These are phyloP conservation scores for Lumnitzera littorea DNA, from an alignment of 345 rosid species.

Conservation along the genomic window DNA sequence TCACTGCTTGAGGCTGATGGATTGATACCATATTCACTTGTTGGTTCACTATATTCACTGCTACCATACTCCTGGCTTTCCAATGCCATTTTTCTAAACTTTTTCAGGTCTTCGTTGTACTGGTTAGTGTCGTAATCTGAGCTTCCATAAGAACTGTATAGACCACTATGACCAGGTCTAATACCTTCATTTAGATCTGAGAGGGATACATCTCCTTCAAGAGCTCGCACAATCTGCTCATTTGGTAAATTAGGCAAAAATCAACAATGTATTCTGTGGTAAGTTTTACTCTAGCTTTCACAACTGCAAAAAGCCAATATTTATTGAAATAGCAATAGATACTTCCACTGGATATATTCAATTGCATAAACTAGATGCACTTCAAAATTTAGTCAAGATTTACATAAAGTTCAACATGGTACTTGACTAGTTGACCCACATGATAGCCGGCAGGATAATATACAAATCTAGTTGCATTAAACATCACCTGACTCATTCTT, in stretches of 20 bases:
- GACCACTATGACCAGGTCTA: constrained; percentile 52
- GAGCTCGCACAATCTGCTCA: constrained; percentile 75
- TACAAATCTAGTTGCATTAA: neutral
- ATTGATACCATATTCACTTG: constrained; percentile 72
- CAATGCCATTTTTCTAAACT: constrained; percentile 63
- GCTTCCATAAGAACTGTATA: constrained; percentile 61
- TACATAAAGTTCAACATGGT: too few relatives aligned
- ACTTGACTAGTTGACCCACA: too few relatives aligned
- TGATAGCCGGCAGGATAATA: neutral
- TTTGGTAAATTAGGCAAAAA: neutral
- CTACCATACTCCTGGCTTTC: constrained; percentile 70
- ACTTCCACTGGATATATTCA: too few relatives aligned
- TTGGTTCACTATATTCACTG: constrained; percentile 57
- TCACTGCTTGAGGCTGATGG: constrained; percentile 86
- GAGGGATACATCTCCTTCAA: constrained; percentile 82
- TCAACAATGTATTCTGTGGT: neutral
- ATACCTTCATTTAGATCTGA: constrained; percentile 74
- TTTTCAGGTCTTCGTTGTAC: constrained; percentile 76
- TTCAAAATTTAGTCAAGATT: too few relatives aligned
- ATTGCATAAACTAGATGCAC: too few relatives aligned
- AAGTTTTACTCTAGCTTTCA: neutral
- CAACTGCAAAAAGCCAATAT: too few relatives aligned
- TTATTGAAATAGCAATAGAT: too few relatives aligned
- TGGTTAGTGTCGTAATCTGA: constrained; percentile 74
- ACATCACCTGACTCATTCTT: constrained; percentile 77